A percentile compares a stretch with the other conserved stretches of the same genome.
These are phyloP conservation scores for Sporisorium graminicola DNA, from an alignment of 1,284 basidiomycete genomes.

Conservation along the genomic window DNA sequence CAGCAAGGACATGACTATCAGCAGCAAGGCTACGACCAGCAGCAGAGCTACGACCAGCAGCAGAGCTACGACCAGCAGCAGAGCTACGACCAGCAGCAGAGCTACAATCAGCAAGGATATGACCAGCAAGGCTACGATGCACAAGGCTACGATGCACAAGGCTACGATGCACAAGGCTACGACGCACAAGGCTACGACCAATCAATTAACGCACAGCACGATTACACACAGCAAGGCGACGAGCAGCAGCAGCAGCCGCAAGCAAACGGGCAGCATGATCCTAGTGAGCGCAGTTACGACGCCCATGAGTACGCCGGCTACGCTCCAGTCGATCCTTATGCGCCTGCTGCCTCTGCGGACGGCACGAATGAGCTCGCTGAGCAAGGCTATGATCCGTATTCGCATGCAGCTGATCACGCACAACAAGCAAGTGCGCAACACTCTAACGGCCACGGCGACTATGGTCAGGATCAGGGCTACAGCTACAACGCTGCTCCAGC, in stretches of 20 bases:
- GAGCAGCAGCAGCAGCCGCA: conserved; percentile 15
- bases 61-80: conserved; percentile 28
- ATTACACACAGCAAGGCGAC: conserved; percentile 7
- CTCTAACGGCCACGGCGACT: conserved; percentile 14
- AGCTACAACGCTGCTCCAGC: conserved; percentile 15
- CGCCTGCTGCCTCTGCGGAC: conserved; percentile 13
- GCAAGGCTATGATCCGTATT: conserved; percentile 23
- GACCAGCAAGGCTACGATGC: conserved; percentile 26
- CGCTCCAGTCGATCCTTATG: conserved; percentile 20
- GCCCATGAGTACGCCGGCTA: conserved; percentile 25
- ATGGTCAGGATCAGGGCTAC: conserved; percentile 16
- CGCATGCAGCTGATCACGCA: conserved; percentile 15
- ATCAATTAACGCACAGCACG: no score
- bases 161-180: conserved; percentile 13
- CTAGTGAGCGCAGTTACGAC: conserved; percentile 18
- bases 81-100: conserved; percentile 17
- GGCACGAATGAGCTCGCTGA: not conserved
- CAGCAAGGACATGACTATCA: conserved; percentile 12
- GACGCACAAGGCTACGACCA: conserved; percentile 7
- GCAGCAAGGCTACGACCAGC: conserved; percentile 25
- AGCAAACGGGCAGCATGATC: conserved; percentile 20
- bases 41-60: conserved; percentile 23
- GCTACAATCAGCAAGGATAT: conserved; percentile 22
- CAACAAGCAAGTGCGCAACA: conserved; percentile 14
- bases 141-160: conserved; percentile 9